Evolutionary conservation across 768 basidiomycete species (phyloP), one percentile per base, ranked within the genome.

Genomic region (Termitomyces sp.): DNA sequence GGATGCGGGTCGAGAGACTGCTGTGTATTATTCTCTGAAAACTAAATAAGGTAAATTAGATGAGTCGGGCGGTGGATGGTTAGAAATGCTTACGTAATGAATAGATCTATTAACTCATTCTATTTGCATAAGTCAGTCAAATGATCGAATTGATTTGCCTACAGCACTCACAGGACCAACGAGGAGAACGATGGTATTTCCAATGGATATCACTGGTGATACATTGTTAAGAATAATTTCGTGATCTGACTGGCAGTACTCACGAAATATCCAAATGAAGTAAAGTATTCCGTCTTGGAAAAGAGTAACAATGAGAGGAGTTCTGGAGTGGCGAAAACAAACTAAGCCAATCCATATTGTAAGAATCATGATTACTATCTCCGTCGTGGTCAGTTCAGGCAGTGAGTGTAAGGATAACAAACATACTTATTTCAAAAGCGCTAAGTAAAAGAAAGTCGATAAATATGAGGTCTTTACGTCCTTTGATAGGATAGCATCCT

Each of bases 401-500:
- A 18, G 20, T 54, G 13, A 30, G 10, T 18, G 32, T 43, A 20
- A 18, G 14, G 6, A 22, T 9, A n/a, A 35, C 2, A 16, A 13
- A 8, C 43, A 24, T 35, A 55, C 54, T 22, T 20, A 16, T 46
- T 46, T 55, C 54, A n/a, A 55, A 55, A 6, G 45, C 33, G 12
- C 26, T 26, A 13, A 55, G 54, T 24, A 55, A 24, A 8, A 43
- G 5, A 46, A 46, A 55, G 6, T 55, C 33, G 2, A 32, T 20
- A 18, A 46, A 55, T 32, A 46, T 18, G 18, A 61, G 50, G 6
- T 49, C 36, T 32, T 61, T 9, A 53, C 64, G 22, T 54, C 56
- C 33, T 20, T 43, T 1, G 6, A 38, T 18, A 38, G 54, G 56
- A 35, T 63, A 60, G 18, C 64, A 65, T 16, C 64, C 62, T 10